Evolutionary conservation across 2,329 filamentous ascomycete species (phyloP).

Genomic region (Sarocladium strictum): DNA sequence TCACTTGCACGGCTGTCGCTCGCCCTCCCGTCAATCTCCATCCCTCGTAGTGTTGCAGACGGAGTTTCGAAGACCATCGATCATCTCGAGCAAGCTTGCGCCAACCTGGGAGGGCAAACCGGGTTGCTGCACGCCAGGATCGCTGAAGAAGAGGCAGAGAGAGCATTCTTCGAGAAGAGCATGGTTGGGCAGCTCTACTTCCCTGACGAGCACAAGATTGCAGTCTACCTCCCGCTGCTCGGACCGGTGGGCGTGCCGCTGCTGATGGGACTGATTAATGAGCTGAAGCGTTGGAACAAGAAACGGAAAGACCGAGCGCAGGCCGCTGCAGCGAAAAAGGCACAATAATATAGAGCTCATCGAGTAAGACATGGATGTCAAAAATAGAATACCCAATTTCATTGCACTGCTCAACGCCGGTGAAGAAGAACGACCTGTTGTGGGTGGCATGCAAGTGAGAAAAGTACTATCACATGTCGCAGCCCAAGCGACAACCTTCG

Average conservation of each 20-base stretch:
- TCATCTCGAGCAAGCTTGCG: conserved; percentile 73
- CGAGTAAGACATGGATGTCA: not conserved
- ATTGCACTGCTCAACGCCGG: no score
- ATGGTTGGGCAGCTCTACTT: conserved; percentile 99
- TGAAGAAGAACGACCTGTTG: no score
- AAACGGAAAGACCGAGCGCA: conserved; percentile 38
- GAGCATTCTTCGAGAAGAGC: conserved; percentile 95
- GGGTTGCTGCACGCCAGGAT: conserved; percentile 76
- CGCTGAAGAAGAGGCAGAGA: conserved; percentile 83
- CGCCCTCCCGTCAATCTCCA: conserved; percentile 83
- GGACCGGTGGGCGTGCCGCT: conserved; percentile 89
- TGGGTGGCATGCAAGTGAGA: no score
- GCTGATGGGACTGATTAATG: conserved; percentile 75
- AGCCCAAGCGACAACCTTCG: no score
- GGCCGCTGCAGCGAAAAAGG: conserved; percentile 32
- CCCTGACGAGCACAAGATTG: conserved; percentile 96
- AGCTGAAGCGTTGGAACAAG: conserved; percentile 60
- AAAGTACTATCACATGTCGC: no score
- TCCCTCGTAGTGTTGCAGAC: conserved; percentile 78
- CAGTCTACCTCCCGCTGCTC: conserved; percentile 86
- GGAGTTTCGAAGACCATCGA: conserved; percentile 75
- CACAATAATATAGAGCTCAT: conserved; percentile 17
- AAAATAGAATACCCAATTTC: not conserved
- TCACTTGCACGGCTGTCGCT: conserved; percentile 80
- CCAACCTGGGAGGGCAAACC: conserved; percentile 56